A percentile compares a stretch with the other conserved stretches of the same genome.
Evolutionary conservation across 129 eudicot species (phyloP).

Genomic region (Tagetes erecta): DNA sequence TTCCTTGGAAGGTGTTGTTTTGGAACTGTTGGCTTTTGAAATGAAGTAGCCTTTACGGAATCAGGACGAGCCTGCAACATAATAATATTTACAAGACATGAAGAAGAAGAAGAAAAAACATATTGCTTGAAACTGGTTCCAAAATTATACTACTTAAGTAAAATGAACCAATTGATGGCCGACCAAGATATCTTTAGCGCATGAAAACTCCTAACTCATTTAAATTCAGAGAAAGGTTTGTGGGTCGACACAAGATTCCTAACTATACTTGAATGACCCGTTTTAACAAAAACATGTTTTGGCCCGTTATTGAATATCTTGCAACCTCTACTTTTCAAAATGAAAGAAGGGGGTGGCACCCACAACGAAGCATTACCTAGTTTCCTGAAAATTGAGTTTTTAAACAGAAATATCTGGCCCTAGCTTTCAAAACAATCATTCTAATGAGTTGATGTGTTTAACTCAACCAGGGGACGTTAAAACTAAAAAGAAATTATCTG

Average conservation of each 20-base stretch:
- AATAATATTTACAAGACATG: not conserved
- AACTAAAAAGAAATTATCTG: not conserved
- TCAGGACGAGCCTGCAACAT: constrained; percentile 61
- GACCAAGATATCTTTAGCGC: not conserved
- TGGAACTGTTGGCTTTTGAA: constrained; percentile 53
- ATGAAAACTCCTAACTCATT: not conserved
- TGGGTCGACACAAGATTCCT: too few species aligned
- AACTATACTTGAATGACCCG: too few species aligned
- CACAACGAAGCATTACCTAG: not conserved
- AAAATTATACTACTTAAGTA: not conserved
- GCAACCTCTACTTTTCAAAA: not conserved
- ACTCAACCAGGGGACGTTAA: not conserved
- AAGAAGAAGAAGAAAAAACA: not conserved
- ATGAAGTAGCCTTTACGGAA: constrained; percentile 45
- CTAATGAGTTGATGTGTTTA: not conserved
- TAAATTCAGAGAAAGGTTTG: not conserved
- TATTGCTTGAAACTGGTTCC: not conserved
- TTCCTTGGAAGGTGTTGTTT: constrained; percentile 61
- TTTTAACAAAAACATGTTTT: not conserved
- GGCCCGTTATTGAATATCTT: not conserved
- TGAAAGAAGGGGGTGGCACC: not conserved
- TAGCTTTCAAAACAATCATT: not conserved
- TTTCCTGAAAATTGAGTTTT: not conserved
- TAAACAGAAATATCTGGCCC: not conserved
- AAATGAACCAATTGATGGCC: not conserved